Conservation (phyloP, 2,329 filamentous ascomycete genomes). For the Diaporthe ilicicola region DNA sequence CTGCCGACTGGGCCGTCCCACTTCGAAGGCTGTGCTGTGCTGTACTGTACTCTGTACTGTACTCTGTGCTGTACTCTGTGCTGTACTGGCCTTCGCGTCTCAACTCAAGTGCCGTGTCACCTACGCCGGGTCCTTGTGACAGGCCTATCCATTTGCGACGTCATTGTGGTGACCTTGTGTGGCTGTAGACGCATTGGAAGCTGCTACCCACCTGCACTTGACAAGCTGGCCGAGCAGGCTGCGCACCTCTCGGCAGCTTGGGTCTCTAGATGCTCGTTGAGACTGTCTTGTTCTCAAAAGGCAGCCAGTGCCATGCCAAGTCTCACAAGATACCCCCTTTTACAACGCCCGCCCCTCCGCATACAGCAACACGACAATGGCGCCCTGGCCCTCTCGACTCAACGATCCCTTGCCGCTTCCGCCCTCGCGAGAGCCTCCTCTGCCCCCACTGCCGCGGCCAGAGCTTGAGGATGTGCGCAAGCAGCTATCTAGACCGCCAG, state of each 20-base stretch:
- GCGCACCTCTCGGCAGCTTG: background rate
- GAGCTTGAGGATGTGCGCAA: slow-evolving; percentile 16
- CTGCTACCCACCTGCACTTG: slow-evolving; percentile 21
- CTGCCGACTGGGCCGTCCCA: slow-evolving; percentile 12
- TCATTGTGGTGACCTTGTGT: slow-evolving; percentile 26
- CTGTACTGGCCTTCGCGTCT: slow-evolving; percentile 15
- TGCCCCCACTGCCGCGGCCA: slow-evolving; percentile 27
- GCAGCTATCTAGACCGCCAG: slow-evolving; percentile 23
- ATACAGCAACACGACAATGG: slow-evolving; percentile 25
- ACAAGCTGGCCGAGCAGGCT: background rate
- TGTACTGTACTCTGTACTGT: slow-evolving; percentile 8
- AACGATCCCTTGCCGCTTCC: slow-evolving; percentile 23
- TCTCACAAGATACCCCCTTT: slow-evolving; percentile 29
- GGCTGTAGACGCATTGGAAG: slow-evolving; percentile 24
- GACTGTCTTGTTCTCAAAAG: slow-evolving; percentile 5
- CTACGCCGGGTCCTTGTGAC: slow-evolving; percentile 17
- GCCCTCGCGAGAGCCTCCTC: slow-evolving; percentile 28
- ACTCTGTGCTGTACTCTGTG: background rate
- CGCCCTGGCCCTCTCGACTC: slow-evolving; percentile 28
- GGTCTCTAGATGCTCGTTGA: slow-evolving; percentile 17
- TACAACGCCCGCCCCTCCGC: slow-evolving; percentile 24
- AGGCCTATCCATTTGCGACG: slow-evolving; percentile 12
- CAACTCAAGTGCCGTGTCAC: slow-evolving; percentile 23
- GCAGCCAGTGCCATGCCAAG: slow-evolving; percentile 29
- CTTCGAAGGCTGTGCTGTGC: slow-evolving; percentile 19